A percentile compares a stretch with the other conserved stretches of the same genome.
Evolutionary conservation across 305 asterid species (phyloP).

Genomic region (Fraxinus velutina): DNA sequence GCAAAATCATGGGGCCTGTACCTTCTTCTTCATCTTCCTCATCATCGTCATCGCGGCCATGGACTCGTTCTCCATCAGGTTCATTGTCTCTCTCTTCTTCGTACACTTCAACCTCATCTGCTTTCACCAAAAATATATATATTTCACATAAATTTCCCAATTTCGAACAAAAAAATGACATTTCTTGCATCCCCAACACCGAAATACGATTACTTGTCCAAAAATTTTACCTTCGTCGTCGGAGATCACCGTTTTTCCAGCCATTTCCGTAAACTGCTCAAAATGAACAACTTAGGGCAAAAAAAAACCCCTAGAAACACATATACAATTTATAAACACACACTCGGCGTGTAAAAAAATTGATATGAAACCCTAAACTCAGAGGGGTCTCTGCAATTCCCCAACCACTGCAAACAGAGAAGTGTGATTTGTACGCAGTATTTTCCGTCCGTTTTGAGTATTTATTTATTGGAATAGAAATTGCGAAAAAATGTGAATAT

Average conservation of each 20-base stretch:
- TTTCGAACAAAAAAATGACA: not conserved
- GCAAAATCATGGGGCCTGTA: constrained; percentile 21
- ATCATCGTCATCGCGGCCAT: constrained; percentile 53
- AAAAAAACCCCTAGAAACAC: constrained; percentile 34
- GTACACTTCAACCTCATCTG: constrained; percentile 71
- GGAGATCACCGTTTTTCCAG: constrained; percentile 63
- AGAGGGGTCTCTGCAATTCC: constrained; percentile 17
- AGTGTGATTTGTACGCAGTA: not conserved
- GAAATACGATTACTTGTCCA: not conserved
- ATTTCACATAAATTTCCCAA: not conserved
- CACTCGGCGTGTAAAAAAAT: not conserved
- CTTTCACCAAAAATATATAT: constrained; percentile 2
- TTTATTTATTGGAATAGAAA: not conserved
- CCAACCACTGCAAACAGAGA: constrained; percentile 13
- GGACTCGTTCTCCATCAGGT: constrained; percentile 49
- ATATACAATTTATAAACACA: not conserved
- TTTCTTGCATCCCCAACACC: not conserved
- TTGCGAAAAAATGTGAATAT: not conserved
- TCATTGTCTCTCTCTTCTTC: constrained; percentile 80
- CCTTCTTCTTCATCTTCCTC: constrained; percentile 95
- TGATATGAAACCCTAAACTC: constrained; percentile 27
- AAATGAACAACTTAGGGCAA: constrained; percentile 16
- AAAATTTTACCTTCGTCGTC: constrained; percentile 68
- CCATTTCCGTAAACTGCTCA: constrained; percentile 43
- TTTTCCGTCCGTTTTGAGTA: not conserved